A percentile compares a stretch with the other conserved stretches of the same genome.
Conservation (phyloP, 164 flowering plant species). For the Stephania yunnanensis region DNA sequence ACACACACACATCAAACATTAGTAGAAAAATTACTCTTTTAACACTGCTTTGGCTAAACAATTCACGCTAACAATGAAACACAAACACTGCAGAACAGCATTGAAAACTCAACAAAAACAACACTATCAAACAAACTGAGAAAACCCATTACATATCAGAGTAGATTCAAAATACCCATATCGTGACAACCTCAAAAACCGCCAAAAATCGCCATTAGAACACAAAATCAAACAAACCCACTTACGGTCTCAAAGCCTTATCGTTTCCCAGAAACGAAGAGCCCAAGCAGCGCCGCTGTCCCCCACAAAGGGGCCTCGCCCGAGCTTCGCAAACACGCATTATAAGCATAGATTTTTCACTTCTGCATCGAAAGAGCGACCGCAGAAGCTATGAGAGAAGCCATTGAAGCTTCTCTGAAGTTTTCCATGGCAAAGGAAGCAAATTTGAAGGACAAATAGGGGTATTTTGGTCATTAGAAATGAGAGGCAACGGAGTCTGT, state of each 20-base stretch:
- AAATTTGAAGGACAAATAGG: conserved; percentile 1
- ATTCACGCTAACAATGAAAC: too few relatives aligned
- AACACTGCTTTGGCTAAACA: too few relatives aligned
- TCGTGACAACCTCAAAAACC: neutral
- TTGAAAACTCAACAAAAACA: neutral
- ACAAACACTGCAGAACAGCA: neutral
- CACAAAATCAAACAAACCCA: neutral
- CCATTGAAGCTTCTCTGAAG: conserved; percentile 14
- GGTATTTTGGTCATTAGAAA: conserved; percentile 18
- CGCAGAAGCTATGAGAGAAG: neutral
- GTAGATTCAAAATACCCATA: neutral
- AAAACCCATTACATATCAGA: neutral
- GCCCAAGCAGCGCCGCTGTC: conserved; percentile 17
- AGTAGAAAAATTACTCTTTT: too few relatives aligned
- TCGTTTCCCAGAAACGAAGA: conserved; percentile 17
- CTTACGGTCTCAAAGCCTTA: conserved; percentile 29
- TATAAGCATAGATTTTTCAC: neutral
- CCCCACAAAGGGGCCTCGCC: conserved; percentile 15
- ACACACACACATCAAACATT: too few relatives aligned
- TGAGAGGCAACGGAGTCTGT: neutral
- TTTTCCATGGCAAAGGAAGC: neutral
- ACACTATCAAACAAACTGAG: neutral
- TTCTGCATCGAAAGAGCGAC: neutral
- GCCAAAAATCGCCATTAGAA: neutral
- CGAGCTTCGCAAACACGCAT: conserved; percentile 30